A percentile compares a stretch with the other conserved stretches of the same genome.
Conservation (phyloP, 164 flowering plant species). For the Vitis riparia region DNA sequence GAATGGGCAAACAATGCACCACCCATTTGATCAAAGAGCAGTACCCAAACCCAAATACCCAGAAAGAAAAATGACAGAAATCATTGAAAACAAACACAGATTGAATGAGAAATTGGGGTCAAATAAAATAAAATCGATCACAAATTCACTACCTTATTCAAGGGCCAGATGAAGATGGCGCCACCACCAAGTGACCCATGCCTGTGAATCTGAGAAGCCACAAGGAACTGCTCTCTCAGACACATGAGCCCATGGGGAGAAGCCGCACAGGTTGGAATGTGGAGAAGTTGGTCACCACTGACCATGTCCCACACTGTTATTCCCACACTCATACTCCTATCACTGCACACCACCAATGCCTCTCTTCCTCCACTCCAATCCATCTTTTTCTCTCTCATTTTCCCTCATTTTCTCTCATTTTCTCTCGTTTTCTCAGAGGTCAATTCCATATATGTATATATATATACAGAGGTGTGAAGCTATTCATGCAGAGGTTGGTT, state of each 20-base stretch:
- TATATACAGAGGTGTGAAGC: not conserved
- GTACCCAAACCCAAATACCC: too few species aligned
- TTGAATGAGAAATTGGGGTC: too few species aligned
- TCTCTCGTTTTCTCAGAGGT: too few species aligned
- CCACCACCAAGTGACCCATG: conserved; percentile 56
- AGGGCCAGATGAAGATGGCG: conserved; percentile 47
- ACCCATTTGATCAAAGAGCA: too few species aligned
- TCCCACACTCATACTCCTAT: conserved; percentile 40
- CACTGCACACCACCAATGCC: conserved; percentile 59
- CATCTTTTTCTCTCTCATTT: conserved; percentile 14
- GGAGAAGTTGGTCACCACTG: conserved; percentile 43
- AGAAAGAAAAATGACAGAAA: too few species aligned
- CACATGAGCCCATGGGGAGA: conserved; percentile 49
- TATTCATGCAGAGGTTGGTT: conserved; percentile 7
- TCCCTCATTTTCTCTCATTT: not conserved
- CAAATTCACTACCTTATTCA: conserved; percentile 39
- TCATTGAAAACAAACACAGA: too few species aligned
- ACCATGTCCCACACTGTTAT: conserved; percentile 49
- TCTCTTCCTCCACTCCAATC: conserved; percentile 21
- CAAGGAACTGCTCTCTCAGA: conserved; percentile 44
- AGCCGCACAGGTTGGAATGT: conserved; percentile 61
- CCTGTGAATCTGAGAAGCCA: conserved; percentile 52
- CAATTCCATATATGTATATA: not conserved
- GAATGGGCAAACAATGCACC: too few species aligned
- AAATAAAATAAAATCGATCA: not conserved